A percentile compares a stretch with the other conserved stretches of the same genome.
Evolutionary conservation across 2,329 filamentous ascomycete genomes (phyloP).

Genomic region (Biscogniauxia marginata): DNA sequence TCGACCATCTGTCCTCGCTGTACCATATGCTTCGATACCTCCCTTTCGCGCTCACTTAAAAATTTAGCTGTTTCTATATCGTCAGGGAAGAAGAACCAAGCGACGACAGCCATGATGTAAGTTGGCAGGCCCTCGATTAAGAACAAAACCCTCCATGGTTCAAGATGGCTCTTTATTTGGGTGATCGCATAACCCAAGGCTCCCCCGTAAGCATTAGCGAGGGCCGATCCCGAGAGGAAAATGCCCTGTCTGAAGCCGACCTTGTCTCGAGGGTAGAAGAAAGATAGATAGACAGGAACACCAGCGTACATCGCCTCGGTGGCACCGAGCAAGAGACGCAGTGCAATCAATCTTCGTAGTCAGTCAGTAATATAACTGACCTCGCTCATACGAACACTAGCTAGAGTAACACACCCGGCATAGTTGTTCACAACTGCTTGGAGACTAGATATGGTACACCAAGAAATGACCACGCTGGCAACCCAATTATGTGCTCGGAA

Average conservation of each 20-base stretch:
- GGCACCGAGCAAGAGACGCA: constrained; percentile 43
- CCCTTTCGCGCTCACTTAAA: constrained; percentile 37
- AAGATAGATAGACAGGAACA: constrained; percentile 45
- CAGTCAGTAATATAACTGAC: neutral
- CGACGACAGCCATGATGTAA: constrained; percentile 38
- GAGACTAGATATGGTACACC: constrained; percentile 43
- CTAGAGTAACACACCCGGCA: constrained; percentile 26
- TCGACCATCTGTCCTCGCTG: constrained; percentile 21
- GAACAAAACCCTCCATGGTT: constrained; percentile 45
- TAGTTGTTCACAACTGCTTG: constrained; percentile 39
- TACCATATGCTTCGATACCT: constrained; percentile 18
- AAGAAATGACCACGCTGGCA: constrained; percentile 41
- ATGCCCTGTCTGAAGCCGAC: constrained; percentile 55
- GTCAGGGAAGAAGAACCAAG: constrained; percentile 44
- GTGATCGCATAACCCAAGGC: constrained; percentile 39
- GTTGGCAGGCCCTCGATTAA: constrained; percentile 44
- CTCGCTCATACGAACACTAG: too few species aligned
- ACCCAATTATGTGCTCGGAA: constrained; percentile 37
- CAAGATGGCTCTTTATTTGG: constrained; percentile 26
- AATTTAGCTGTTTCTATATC: constrained; percentile 21
- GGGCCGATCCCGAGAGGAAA: constrained; percentile 45
- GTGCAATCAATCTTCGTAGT: constrained; percentile 29
- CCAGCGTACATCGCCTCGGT: constrained; percentile 39
- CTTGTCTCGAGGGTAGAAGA: constrained; percentile 59
- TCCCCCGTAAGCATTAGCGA: constrained; percentile 39